A percentile compares a stretch with the other conserved stretches of the same genome.
Evolutionary conservation across 768 basidiomycete species (phyloP).

Genomic region (Boletus sp.): DNA sequence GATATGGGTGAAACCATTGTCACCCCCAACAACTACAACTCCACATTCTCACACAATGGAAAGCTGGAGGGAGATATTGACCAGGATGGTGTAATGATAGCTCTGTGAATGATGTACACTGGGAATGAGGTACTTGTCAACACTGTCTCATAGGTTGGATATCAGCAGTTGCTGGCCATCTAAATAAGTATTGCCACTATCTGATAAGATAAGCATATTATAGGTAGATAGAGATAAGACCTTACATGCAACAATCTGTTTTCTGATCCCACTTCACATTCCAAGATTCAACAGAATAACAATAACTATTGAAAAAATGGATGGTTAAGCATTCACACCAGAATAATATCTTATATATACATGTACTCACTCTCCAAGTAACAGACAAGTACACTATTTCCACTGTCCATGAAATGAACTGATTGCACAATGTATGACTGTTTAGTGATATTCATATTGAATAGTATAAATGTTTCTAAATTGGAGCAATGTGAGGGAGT

Average conservation of each 20-base stretch:
- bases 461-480: not conserved
- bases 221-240: not conserved
- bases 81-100: not conserved
- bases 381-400: not conserved
- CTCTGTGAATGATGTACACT: not conserved
- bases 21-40: not conserved
- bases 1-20: not conserved
- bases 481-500: not conserved
- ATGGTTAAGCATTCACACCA: not conserved
- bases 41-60: not conserved
- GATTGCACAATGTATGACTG: not conserved
- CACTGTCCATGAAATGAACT: conserved; percentile 1
- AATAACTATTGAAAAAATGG: not conserved
- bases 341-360: not conserved
- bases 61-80: not conserved
- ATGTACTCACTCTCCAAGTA: conserved; percentile 4
- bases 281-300: conserved; percentile 1
- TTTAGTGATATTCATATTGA: not conserved
- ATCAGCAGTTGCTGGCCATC: not conserved
- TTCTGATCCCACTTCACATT: conserved; percentile 10
- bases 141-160: not conserved
- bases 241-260: not conserved
- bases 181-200: not conserved
- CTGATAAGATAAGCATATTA: not conserved
- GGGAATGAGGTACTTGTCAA: not conserved